Conservation (phyloP, 305 asterid genomes). For the Fraxinus angustifolia region DNA sequence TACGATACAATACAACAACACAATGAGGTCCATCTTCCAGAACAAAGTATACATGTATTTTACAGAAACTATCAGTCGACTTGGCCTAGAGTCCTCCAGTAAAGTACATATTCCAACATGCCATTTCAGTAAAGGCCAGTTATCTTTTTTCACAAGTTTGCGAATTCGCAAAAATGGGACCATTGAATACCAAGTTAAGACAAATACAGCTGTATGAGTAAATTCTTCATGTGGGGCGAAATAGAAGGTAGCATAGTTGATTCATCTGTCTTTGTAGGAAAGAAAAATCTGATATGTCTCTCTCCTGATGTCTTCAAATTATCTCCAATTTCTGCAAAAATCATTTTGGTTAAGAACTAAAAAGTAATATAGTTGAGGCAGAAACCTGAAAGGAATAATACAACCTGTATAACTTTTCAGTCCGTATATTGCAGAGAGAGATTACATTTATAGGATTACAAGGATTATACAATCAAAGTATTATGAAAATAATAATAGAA, state of each 20-base stretch:
- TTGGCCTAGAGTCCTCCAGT: conserved; percentile 2
- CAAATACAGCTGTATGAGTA: conserved; percentile 30
- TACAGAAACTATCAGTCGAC: conserved; percentile 23
- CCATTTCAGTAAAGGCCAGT: conserved; percentile 8
- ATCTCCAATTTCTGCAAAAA: conserved; percentile 27
- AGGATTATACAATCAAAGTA: neutral
- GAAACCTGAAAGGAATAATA: neutral
- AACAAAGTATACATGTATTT: conserved; percentile 22
- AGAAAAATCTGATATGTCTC: conserved; percentile 14
- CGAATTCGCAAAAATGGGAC: neutral
- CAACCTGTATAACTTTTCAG: neutral
- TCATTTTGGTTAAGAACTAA: neutral
- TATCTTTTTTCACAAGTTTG: neutral
- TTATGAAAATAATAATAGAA: neutral
- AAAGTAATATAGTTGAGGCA: neutral
- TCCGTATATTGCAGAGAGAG: neutral
- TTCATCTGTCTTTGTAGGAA: conserved; percentile 27
- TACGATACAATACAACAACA: conserved; percentile 17
- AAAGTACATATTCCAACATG: conserved; percentile 19
- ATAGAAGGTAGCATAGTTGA: conserved; percentile 29
- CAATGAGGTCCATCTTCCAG: conserved; percentile 14
- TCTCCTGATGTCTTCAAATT: conserved; percentile 27
- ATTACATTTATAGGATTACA: neutral
- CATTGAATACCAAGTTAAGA: conserved; percentile 3
- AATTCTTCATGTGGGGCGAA: conserved; percentile 27